Base-by-base conservation (phyloP, 305 asterid genomes). In the Plantago coronopus region DNA sequence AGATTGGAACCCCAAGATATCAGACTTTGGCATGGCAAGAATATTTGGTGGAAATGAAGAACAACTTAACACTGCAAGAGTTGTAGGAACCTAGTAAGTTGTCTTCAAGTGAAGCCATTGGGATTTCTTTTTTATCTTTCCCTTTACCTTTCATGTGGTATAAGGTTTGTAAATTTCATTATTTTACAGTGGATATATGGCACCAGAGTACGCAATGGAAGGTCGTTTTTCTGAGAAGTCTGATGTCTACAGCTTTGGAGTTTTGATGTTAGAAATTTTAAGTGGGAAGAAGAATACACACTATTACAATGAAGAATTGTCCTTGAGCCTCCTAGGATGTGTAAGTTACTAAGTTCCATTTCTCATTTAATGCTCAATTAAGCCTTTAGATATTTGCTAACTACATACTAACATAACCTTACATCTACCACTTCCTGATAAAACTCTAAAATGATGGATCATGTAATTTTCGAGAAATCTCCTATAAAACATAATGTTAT, bases 11-110 rank as follows among this genome's bases (percentile, higher is more conserved):
- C 82, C 89, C 8, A 82, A 82, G 67, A 79, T 82, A 38, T 82
- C 86, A 3, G 89, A 82, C 56, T 82, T 82, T 54, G 89, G 84
- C 9, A 77, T 79, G 80, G 86, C 84, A 19, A 73, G 81, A 65
- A 75, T 82, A 57, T 82, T 82, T 14, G 82, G 79, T 53, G 74
- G 81, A 56, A 63, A 82, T 37, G 65, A 75, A 64, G 81, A 79
- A 67, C 81, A 79, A 31, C 83, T 69, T 21, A 67, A 71, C 53
- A 81, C 88, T 15, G 76, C 67, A 29, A 72, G 82, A 66, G 82
- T 78, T 21, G 87, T 81, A 0, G 84, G 88, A 16, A 79, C 88
- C 38, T 79, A 74, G 88, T 79, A 69, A 70, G 85, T 67, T 37
- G 44, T 34, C 54, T 37, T 57, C 14, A 3, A 55, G 43, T 61